A percentile compares a stretch with the other conserved stretches of the same genome.
phyloP scores from a whole-genome alignment of 345 rosid species.

The Geranium brycei region DNA sequence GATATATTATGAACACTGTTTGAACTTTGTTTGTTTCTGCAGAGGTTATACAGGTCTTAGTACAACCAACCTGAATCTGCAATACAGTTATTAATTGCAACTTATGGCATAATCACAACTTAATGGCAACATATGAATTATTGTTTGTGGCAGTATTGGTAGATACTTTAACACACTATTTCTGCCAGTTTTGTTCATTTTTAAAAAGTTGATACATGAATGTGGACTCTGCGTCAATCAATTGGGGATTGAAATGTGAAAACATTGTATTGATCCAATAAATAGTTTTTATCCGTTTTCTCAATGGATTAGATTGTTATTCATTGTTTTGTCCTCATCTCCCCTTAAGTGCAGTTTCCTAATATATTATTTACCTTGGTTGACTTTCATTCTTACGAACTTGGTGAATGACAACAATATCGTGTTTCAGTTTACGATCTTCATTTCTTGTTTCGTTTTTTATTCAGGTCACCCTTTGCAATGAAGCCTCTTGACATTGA shows the following conservation, averaged over 20 bases:
- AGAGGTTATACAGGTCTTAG: not conserved
- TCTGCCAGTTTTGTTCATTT: too few relatives aligned
- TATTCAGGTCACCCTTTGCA: slow-evolving; percentile 31
- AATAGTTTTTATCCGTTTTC: too few relatives aligned
- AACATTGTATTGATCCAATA: too few relatives aligned
- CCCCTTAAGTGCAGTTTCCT: not conserved
- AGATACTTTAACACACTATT: not conserved
- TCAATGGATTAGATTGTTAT: too few relatives aligned
- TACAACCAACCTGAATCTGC: not conserved
- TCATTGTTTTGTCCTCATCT: too few relatives aligned
- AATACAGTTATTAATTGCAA: not conserved
- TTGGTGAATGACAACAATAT: not conserved
- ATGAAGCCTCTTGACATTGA: slow-evolving; percentile 50
- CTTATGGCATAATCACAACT: not conserved
- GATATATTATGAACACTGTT: not conserved
- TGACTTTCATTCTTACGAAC: too few relatives aligned
- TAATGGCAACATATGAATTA: too few relatives aligned
- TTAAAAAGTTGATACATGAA: not conserved
- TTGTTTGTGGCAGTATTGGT: not conserved
- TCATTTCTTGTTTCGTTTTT: slow-evolving; percentile 8
- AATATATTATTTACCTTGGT: too few relatives aligned
- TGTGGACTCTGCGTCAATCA: not conserved
- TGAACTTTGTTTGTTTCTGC: not conserved
- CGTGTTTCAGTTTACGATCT: not conserved
- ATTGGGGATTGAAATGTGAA: too few relatives aligned